A percentile compares a stretch with the other conserved stretches of the same genome.
phyloP scores from a whole-genome alignment of 2,329 filamentous ascomycete genomes.

The Alternaria postmessia region DNA sequence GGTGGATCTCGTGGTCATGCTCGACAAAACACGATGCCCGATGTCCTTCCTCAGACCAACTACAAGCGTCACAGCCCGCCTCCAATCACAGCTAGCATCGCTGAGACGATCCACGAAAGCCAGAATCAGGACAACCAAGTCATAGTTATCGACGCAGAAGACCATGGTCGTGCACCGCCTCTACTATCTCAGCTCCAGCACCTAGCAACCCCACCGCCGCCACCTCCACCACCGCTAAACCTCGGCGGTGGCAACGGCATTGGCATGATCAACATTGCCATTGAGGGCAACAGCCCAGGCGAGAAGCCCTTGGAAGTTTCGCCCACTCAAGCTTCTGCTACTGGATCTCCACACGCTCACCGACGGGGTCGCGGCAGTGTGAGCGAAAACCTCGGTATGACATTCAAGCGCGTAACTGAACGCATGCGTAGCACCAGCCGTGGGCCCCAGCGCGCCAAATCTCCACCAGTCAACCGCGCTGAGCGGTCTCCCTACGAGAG shows the following conservation, averaged over 20 bases:
- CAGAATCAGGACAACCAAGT: constrained; percentile 55
- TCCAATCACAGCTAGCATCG: constrained; percentile 61
- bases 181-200: constrained; percentile 69
- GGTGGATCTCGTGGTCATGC: constrained; percentile 48
- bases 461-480: constrained; percentile 50
- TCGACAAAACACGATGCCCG: constrained; percentile 56
- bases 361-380: constrained; percentile 64
- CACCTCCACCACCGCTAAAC: constrained; percentile 33
- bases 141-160: constrained; percentile 54
- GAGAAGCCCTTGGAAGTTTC: constrained; percentile 37
- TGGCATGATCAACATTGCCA: constrained; percentile 57
- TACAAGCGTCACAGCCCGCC: constrained; percentile 51
- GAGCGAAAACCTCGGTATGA: constrained; percentile 65
- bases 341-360: constrained; percentile 53
- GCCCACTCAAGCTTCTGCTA: constrained; percentile 36
- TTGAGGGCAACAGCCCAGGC: constrained; percentile 51
- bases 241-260: constrained; percentile 36
- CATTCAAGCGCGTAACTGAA: constrained; percentile 59
- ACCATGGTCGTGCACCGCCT: constrained; percentile 55
- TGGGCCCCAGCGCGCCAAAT: constrained; percentile 56
- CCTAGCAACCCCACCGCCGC: constrained; percentile 63
- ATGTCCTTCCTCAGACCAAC: constrained; percentile 41
- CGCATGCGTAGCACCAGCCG: constrained; percentile 67
- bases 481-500: constrained; percentile 56
- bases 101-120: constrained; percentile 59